phyloP scores from a whole-genome alignment of 2,329 filamentous ascomycete species.

The Verticillium nubilum region DNA sequence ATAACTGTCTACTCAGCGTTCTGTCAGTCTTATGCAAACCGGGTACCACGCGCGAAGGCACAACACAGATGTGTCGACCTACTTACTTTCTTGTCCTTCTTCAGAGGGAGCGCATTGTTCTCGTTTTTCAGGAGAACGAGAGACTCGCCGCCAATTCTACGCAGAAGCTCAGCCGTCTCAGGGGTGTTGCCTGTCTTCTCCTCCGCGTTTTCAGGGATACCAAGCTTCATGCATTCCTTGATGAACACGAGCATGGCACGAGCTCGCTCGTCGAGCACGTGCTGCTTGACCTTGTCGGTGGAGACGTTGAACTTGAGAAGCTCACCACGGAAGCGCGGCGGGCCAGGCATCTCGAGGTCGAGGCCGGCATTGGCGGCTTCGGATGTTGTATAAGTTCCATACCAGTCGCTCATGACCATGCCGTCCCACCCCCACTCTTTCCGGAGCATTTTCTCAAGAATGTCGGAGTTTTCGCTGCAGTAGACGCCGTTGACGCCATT shows the following conservation, averaged over 20 bases:
- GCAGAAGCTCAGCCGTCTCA: conserved; percentile 58
- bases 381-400: conserved; percentile 45
- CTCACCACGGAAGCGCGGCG: conserved; percentile 44
- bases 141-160: conserved; percentile 61
- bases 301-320: conserved; percentile 45
- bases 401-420: conserved; percentile 56
- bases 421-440: conserved; percentile 54
- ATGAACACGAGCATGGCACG: conserved; percentile 54
- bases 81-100: conserved; percentile 51
- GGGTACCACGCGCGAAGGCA: not conserved
- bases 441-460: conserved; percentile 46
- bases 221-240: conserved; percentile 48
- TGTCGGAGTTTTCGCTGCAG: conserved; percentile 43
- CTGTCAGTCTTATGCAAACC: not conserved
- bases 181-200: conserved; percentile 52
- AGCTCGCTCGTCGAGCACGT: conserved; percentile 52
- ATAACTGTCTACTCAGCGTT: conserved; percentile 35
- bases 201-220: conserved; percentile 47
- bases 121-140: conserved; percentile 73
- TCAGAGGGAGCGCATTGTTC: conserved; percentile 54
- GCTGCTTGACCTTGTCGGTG: conserved; percentile 50
- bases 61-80: not conserved
- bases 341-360: conserved; percentile 57
- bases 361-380: conserved; percentile 45
- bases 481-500: conserved; percentile 53